phyloP scores from a whole-genome alignment of 805 yeast genomes.

The Torulaspora microellipsoides region DNA sequence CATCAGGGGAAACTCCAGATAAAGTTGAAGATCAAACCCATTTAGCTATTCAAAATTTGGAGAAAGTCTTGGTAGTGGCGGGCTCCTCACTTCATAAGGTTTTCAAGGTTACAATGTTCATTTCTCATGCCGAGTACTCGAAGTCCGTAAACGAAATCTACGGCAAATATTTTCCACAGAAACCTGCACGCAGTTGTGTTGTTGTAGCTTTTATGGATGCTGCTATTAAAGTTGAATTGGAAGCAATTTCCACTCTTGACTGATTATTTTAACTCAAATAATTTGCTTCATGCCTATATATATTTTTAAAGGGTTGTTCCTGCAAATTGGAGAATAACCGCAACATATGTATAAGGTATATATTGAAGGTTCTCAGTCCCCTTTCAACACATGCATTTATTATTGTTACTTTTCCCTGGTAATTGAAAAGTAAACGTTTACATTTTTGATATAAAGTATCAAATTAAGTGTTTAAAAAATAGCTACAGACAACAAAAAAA shows the following conservation, averaged over 20 bases:
- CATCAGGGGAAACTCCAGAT: conserved; percentile 39
- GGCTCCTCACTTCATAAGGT: conserved; percentile 45
- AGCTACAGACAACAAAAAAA: no score
- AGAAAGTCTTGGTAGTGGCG: conserved; percentile 38
- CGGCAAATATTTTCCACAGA: conserved; percentile 41
- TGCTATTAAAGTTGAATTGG: conserved; percentile 47
- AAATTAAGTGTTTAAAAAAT: no score
- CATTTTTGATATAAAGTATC: no score
- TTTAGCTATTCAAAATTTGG: conserved; percentile 41
- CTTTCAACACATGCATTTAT: no score
- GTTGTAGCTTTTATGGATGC: conserved; percentile 49
- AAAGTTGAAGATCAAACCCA: conserved; percentile 43
- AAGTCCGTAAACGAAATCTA: conserved; percentile 43
- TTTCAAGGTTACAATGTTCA: conserved; percentile 47
- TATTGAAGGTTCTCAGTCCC: no score
- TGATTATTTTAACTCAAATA: not conserved
- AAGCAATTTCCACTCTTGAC: conserved; percentile 40
- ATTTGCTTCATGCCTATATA: no score
- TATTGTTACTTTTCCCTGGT: no score
- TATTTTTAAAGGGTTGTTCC: no score
- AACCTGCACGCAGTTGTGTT: conserved; percentile 52
- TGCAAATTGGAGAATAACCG: no score
- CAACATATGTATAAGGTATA: no score
- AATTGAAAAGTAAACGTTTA: no score
- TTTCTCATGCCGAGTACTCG: conserved; percentile 41